Evolutionary conservation across 768 basidiomycete species (phyloP).

Genomic region (Lentinula edodes): DNA sequence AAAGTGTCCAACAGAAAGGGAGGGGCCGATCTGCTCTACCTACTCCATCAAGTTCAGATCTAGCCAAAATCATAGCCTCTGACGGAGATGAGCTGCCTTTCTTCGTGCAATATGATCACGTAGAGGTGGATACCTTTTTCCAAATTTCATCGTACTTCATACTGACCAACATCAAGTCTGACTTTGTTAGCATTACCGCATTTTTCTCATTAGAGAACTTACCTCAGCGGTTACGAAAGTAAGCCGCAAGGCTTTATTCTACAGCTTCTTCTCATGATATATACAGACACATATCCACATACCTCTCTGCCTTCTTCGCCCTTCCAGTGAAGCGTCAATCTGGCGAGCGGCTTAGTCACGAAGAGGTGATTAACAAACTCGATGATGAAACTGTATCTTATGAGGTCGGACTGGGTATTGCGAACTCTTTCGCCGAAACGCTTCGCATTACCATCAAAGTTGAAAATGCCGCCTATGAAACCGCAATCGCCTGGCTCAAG

Average conservation of each 20-base stretch:
- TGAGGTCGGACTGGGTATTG: conserved; percentile 62
- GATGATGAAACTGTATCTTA: conserved; percentile 91
- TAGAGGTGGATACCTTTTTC: conserved; percentile 47
- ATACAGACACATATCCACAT: conserved; percentile 67
- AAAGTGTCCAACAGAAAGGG: conserved; percentile 58
- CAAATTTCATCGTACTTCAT: not conserved
- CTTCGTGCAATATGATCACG: conserved; percentile 92
- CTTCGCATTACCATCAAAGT: conserved; percentile 80
- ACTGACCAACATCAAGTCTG: conserved; percentile 53
- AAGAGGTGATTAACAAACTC: conserved; percentile 86
- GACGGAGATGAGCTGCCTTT: conserved; percentile 74
- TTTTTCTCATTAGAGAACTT: conserved; percentile 73
- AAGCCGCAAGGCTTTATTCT: conserved; percentile 18
- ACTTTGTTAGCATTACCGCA: conserved; percentile 81
- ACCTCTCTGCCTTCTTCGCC: conserved; percentile 83
- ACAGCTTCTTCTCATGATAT: conserved; percentile 5
- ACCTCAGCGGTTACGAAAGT: conserved; percentile 74
- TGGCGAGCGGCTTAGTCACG: conserved; percentile 72
- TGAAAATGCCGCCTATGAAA: conserved; percentile 71
- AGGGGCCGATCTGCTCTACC: conserved; percentile 32
- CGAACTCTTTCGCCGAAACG: conserved; percentile 65
- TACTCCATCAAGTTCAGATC: conserved; percentile 24
- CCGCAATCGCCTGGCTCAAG: conserved; percentile 79
- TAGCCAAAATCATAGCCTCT: conserved; percentile 57
- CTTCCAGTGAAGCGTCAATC: conserved; percentile 69